Evolutionary conservation across 2,329 filamentous ascomycete genomes (phyloP), one percentile per base, ranked within the genome.

Genomic region (Amesomyces nigricolor): DNA sequence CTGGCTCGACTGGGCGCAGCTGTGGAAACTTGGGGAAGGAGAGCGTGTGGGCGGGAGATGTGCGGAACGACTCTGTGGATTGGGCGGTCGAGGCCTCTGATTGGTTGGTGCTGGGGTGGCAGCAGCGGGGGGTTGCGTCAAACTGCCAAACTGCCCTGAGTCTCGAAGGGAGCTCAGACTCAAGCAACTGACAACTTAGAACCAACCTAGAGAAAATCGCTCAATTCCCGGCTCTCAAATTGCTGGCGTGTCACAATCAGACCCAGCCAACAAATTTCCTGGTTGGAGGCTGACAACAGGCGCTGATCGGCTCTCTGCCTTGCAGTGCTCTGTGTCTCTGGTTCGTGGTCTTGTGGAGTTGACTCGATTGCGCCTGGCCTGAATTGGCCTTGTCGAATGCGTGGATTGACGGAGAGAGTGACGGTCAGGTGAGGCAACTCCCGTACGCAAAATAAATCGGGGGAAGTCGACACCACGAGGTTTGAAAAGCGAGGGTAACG

Each of bases 11-110:
- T 53, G 51, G 61, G 58, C 56, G 58, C 62, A 58, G 58, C 56
- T 63, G 58, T 61, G 59, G 57, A 62, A 61, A 62, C 53, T 60
- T 63, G 61, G 61, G 60, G 63, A 60, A 62, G 55, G 59, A 61
- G 57, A 61, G 57, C 58, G 61, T 63, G 62, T 55, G 58, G 54
- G 60, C 58, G 61, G 62, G 59, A 63, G 60, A 58, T 61, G 61
- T 62, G 58, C 56, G 58, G 62, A 57, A 61, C 61, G 62, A 58
- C 58, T 64, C 62, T 53, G 47, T 49, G 58, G 61, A 63, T 62
- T 62, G 57, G 62, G 54, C 63, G 57, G 64, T 64, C 64, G 61
- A 60, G 62, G 53, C 38, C 30, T 40, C 59, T 53, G 56, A 57
- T 57, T 61, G 51, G 61, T 45, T 47, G 46, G 57, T 60, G 58